Base-by-base conservation (phyloP, 1,284 basidiomycete species). In the Jaminaea rosea region DNA sequence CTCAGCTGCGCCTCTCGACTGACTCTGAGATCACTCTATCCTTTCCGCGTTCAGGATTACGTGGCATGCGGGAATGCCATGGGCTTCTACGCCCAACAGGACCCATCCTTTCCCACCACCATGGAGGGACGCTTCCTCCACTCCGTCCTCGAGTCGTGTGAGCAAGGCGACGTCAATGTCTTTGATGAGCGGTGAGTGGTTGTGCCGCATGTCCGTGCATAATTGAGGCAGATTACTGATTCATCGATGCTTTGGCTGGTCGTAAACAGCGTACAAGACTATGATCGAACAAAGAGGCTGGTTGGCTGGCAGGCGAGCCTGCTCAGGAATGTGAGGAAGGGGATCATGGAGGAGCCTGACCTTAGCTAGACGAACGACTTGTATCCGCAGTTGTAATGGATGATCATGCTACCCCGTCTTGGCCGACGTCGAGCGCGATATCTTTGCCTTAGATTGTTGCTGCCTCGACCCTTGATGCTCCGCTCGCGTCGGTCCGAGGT, bases 81-180 rank as follows among this genome's bases (percentile, higher is more conserved):
- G 69, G 65, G 56, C 17, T 73, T 67, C 60, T 73, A 73, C 50
- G 69, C 71, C 9, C 57, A 69, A 46, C 64, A 65, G 46, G 71
- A 73, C 51, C 58, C 67, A 7, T 53, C 55, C 39, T 73, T 73
- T 53, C 69, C 71, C 1, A 57, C 66, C 23, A 73, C 71, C 44
- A 62, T 64, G 56, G 71, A 73, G 55, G 69, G 66, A 15, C 55
- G 65, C 13, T 73, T 72, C 58, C 56, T 73, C 21, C 67, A 72
- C 53, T 62, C 59, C 10, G 49, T 72, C 19, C 60, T 72, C 21
- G 59, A 71, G 49, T 56, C 64, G 1, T 62, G 60, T 46, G 71
- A 73, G 54, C 56, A 59, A 15, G 70, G 69, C 24, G 71, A 73
- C 44, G 34, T 70, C 1, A 55, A 62, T 29, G 55, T 56, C 10